Evolutionary conservation across 305 asterid genomes (phyloP), one percentile per base, ranked within the genome.

Genomic region (Fraxinus nigra): DNA sequence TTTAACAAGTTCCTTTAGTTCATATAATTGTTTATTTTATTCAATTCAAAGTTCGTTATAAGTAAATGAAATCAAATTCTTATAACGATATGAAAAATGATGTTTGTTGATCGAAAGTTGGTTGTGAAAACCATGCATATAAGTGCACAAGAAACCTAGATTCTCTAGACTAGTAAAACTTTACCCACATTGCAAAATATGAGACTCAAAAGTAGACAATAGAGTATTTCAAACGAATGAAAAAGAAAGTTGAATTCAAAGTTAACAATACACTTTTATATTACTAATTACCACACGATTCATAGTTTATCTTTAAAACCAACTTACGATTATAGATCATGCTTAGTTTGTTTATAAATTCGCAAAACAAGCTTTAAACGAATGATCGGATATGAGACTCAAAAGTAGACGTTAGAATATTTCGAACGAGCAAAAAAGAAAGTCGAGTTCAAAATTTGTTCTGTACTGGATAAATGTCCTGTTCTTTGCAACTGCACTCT

Each of bases 401-500:
- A 13, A 33, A 78, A 13, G 34, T 78, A 33, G 34, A 56, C 30
- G 30, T 76, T 79, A 77, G 28, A 30, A 32, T 78, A 79, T 28
- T 81, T 78, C 77, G 22, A 78, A 84, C 81, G 86, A 88, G 86
- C 84, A 86, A 84, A 86, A 88, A 83, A 86, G 80, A 75, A 80
- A 79, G 88, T 86, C 65, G 77, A 81, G 89, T 82, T 84, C 76
- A 85, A 84, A 59, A 75, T 78, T 76, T 63, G 78, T 83, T 78
- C 86, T 84, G 18, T 46, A 74, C 85, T 74, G 82, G 81, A 85
- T 82, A 84, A 87, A 86, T 82, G 67, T 81, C 88, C 86, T 82
- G 88, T 85, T 87, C 88, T 81, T 86, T 83, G 90, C 87, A 86
- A 83, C 85, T 81, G 89, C 83, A 82, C 38, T 87, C 79, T 54